Conservation (phyloP, 2,329 filamentous ascomycete species). For the Sporothrix euskadiensis region DNA sequence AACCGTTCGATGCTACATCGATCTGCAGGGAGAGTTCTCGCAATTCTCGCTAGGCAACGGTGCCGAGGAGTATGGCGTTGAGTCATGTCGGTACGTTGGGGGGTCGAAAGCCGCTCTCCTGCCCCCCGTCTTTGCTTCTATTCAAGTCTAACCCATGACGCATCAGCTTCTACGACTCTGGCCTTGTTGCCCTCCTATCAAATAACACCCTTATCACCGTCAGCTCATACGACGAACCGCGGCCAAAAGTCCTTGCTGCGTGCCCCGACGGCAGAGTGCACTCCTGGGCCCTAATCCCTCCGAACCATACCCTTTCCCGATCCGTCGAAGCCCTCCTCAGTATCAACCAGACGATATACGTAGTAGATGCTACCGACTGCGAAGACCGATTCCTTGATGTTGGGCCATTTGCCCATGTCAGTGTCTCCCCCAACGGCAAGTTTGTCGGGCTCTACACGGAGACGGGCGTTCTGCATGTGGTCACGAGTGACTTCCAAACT, state of each 20-base stretch:
- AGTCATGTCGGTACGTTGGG: constrained; percentile 65
- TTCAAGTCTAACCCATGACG: background rate
- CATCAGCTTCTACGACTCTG: constrained; percentile 75
- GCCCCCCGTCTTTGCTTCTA: background rate
- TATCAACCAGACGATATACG: constrained; percentile 78
- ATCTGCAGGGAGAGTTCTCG: constrained; percentile 91
- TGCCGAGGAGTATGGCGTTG: constrained; percentile 83
- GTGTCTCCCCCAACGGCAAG: constrained; percentile 85
- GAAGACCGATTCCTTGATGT: constrained; percentile 90
- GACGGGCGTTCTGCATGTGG: constrained; percentile 84
- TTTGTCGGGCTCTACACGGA: constrained; percentile 85
- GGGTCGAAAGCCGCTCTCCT: too few species aligned
- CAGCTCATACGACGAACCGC: constrained; percentile 85
- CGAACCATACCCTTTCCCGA: constrained; percentile 82
- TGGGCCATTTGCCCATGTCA: constrained; percentile 87
- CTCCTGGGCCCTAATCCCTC: constrained; percentile 87
- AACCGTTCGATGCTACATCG: constrained; percentile 84
- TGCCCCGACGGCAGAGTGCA: constrained; percentile 77
- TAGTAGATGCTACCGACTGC: constrained; percentile 83
- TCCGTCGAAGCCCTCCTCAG: constrained; percentile 92
- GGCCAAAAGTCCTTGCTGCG: constrained; percentile 76
- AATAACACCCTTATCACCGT: constrained; percentile 88
- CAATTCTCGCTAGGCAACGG: constrained; percentile 91
- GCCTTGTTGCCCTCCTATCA: constrained; percentile 87
- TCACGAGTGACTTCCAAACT: constrained; percentile 92